These are phyloP conservation scores for Trichoderma virens DNA, from an alignment of 495 filamentous ascomycete species.

Conservation along the genomic window DNA sequence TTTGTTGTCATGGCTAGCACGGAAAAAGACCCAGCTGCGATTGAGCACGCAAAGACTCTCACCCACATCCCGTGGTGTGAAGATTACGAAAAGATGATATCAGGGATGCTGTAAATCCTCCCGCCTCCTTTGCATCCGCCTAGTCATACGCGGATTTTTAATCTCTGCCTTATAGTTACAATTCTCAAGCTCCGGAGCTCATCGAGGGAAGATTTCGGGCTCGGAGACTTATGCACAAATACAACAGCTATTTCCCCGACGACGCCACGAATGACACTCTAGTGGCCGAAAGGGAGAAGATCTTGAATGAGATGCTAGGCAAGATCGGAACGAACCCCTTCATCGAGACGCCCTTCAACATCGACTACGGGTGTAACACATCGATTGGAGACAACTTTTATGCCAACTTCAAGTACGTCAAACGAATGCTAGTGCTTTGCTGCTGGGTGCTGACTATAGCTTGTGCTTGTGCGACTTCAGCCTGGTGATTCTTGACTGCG, in stretches of 20 bases:
- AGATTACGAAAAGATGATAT: conserved; percentile 49
- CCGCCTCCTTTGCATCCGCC: not conserved
- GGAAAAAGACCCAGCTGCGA: conserved; percentile 36
- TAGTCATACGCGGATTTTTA: not conserved
- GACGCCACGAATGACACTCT: conserved; percentile 33
- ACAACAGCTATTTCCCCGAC: conserved; percentile 40
- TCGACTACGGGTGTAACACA: conserved; percentile 52
- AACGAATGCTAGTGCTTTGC: not conserved
- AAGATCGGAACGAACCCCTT: conserved; percentile 32
- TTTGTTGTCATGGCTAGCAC: conserved; percentile 26
- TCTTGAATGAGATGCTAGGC: conserved; percentile 36
- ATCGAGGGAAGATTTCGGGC: conserved; percentile 35
- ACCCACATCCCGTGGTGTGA: conserved; percentile 37
- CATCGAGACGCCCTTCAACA: conserved; percentile 43
- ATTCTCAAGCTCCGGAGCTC: conserved; percentile 34
- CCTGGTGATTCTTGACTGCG: conserved; percentile 38
- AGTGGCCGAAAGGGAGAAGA: conserved; percentile 24
- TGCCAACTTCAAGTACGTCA: conserved; percentile 40
- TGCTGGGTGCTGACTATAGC: not conserved
- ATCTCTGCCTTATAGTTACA: conserved; percentile 22
- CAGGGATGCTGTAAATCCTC: conserved; percentile 39
- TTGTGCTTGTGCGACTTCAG: conserved; percentile 15
- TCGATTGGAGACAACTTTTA: conserved; percentile 42
- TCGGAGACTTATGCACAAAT: conserved; percentile 34
- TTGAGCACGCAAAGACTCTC: conserved; percentile 36